Evolutionary conservation across 768 basidiomycete genomes (phyloP).

Genomic region (Melanogaster broomeanus): DNA sequence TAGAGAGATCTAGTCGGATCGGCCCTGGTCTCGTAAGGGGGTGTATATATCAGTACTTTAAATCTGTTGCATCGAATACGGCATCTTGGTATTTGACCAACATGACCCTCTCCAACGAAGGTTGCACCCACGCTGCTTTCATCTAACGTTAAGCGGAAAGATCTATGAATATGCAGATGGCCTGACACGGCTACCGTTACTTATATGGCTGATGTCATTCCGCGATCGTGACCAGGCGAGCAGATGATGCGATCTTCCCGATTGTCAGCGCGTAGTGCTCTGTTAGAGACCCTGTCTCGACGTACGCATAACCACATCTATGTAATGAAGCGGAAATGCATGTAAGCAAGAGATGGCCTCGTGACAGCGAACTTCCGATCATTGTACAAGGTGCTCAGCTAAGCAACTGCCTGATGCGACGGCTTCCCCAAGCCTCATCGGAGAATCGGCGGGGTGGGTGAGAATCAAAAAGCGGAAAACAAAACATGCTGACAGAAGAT

Average conservation of each 20-base stretch:
- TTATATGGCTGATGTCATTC: too few relatives aligned
- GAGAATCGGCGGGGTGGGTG: background rate
- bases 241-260: background rate
- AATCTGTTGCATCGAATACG: constrained; percentile 37
- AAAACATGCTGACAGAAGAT: constrained; percentile 23
- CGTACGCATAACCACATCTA: background rate
- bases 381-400: too few relatives aligned
- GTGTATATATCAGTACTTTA: constrained; percentile 35
- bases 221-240: too few relatives aligned
- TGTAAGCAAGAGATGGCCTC: background rate
- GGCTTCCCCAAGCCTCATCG: background rate
- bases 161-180: constrained; percentile 33
- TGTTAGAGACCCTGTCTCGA: constrained; percentile 2
- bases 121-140: constrained; percentile 33
- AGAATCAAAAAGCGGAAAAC: background rate
- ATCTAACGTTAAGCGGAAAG: constrained; percentile 40
- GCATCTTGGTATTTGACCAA: constrained; percentile 31
- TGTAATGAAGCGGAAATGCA: constrained; percentile 3
- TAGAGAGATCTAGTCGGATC: constrained; percentile 38
- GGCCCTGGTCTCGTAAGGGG: constrained; percentile 37
- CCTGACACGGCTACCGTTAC: constrained; percentile 21
- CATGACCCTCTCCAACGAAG: constrained; percentile 19
- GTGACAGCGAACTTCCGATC: too few relatives aligned
- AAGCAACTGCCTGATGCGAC: background rate
- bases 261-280: constrained; percentile 1